Evolutionary conservation across 2,329 filamentous ascomycete species (phyloP).

Genomic region (Talaromyces sp.): DNA sequence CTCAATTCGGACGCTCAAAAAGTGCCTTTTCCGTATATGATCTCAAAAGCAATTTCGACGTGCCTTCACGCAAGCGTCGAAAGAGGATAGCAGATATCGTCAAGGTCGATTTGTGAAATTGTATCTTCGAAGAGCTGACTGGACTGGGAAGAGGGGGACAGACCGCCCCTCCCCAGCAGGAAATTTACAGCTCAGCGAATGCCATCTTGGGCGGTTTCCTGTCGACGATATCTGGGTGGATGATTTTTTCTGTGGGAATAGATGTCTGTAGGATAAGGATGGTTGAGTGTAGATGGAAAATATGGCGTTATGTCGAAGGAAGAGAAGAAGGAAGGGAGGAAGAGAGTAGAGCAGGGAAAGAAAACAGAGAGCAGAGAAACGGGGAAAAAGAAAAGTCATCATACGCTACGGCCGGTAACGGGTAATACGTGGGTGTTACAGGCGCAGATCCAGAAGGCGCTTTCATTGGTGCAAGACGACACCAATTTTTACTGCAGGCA

Average conservation of each 20-base stretch:
- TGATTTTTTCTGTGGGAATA: slow-evolving; percentile 12
- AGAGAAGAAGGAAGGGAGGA: slow-evolving; percentile 17
- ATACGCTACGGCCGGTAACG: not conserved
- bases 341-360: slow-evolving; percentile 13
- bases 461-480: slow-evolving; percentile 5
- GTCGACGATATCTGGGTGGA: slow-evolving; percentile 62
- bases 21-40: slow-evolving; percentile 40
- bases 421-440: not conserved
- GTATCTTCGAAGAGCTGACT: slow-evolving; percentile 72
- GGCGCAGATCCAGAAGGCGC: slow-evolving; percentile 4
- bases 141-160: slow-evolving; percentile 58
- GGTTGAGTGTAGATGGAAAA: slow-evolving; percentile 21
- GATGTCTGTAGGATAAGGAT: no score
- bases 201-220: slow-evolving; percentile 67
- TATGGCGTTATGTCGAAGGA: slow-evolving; percentile 17
- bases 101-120: slow-evolving; percentile 48
- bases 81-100: slow-evolving; percentile 55
- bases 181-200: slow-evolving; percentile 88
- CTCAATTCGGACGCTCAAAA: slow-evolving; percentile 29
- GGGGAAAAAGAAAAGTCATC: slow-evolving; percentile 14
- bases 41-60: slow-evolving; percentile 62
- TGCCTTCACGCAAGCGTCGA: slow-evolving; percentile 38
- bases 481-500: slow-evolving; percentile 8
- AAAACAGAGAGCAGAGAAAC: slow-evolving; percentile 1
- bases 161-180: slow-evolving; percentile 66